A percentile compares a stretch with the other conserved stretches of the same genome.
phyloP scores from a whole-genome alignment of 208 protist species.

The Entamoeba invadens region DNA sequence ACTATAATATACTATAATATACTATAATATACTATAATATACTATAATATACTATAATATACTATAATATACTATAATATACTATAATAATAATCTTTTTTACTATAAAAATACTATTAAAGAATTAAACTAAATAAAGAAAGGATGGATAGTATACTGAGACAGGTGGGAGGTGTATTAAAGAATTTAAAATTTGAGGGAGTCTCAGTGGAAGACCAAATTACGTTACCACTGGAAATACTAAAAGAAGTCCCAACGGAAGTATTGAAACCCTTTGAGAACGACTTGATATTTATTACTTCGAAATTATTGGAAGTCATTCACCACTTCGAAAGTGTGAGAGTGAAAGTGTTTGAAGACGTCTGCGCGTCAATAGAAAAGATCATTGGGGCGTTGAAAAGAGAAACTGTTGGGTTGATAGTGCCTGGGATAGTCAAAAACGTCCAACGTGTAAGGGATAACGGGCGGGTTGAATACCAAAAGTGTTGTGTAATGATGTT shows the following conservation, averaged over 20 bases:
- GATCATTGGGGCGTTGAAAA: not conserved
- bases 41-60: no score
- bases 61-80: no score
- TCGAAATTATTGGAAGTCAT: not conserved
- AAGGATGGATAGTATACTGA: not conserved
- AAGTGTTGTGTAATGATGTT: not conserved
- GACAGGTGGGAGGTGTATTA: not conserved
- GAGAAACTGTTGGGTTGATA: not conserved
- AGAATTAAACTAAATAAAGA: no score
- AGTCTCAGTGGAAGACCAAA: not conserved
- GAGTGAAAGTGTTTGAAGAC: not conserved
- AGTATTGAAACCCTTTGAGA: not conserved
- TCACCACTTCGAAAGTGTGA: not conserved
- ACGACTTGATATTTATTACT: not conserved
- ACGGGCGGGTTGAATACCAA: not conserved
- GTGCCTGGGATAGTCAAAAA: not conserved
- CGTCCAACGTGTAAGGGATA: not conserved
- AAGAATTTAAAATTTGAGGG: not conserved
- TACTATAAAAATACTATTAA: no score
- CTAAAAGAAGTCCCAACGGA: not conserved
- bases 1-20: no score
- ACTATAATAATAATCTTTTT: no score
- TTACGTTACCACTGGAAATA: not conserved
- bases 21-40: no score
- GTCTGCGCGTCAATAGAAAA: not conserved